phyloP scores from a whole-genome alignment of 805 yeast species.

The Wickerhamiella sergipiensis region DNA sequence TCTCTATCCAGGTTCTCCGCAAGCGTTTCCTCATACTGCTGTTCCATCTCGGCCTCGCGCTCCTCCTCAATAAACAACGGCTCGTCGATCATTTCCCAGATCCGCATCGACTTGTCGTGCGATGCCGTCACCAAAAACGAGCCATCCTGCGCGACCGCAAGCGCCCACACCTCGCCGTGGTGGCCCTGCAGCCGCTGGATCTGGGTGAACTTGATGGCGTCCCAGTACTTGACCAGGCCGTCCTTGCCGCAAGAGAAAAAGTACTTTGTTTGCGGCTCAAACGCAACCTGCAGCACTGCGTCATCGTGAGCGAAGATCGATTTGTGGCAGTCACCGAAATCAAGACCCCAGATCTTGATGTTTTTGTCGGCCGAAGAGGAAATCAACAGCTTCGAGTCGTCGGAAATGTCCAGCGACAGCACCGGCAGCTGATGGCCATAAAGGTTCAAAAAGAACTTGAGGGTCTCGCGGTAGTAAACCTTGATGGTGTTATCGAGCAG shows the following conservation, averaged over 20 bases:
- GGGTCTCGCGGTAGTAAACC: slow-evolving; percentile 73
- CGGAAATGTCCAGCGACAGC: slow-evolving; percentile 77
- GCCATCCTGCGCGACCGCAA: slow-evolving; percentile 62
- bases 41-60: slow-evolving; percentile 89
- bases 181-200: slow-evolving; percentile 79
- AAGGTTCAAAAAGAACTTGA: slow-evolving; percentile 75
- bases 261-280: slow-evolving; percentile 74
- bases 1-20: slow-evolving; percentile 49
- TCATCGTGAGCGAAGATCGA: slow-evolving; percentile 96
- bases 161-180: slow-evolving; percentile 87
- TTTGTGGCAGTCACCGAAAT: slow-evolving; percentile 97
- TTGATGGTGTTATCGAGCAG: slow-evolving; percentile 90
- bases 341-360: slow-evolving; percentile 96
- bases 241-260: slow-evolving; percentile 88
- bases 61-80: slow-evolving; percentile 96
- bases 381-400: slow-evolving; percentile 73
- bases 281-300: slow-evolving; percentile 77
- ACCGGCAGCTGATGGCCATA: slow-evolving; percentile 97
- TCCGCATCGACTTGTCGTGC: slow-evolving; percentile 83
- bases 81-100: slow-evolving; percentile 92
- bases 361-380: slow-evolving; percentile 97
- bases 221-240: slow-evolving; percentile 89
- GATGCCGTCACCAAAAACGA: slow-evolving; percentile 64
- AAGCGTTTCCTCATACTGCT: slow-evolving; percentile 70
- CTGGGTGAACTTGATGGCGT: slow-evolving; percentile 92